phyloP scores from a whole-genome alignment of 345 rosid genomes.

The Acer saccharum region DNA sequence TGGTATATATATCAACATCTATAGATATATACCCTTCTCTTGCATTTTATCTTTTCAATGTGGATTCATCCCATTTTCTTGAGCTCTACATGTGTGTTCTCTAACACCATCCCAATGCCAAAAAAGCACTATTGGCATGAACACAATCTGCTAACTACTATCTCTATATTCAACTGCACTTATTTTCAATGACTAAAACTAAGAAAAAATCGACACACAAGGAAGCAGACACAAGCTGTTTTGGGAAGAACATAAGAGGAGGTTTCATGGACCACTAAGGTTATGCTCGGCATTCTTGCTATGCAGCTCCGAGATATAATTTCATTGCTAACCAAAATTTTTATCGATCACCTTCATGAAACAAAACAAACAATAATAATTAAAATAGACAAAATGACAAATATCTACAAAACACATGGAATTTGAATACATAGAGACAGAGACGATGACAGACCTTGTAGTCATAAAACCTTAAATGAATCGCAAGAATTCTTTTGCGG shows the following conservation, averaged over 20 bases:
- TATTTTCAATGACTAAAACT: neutral
- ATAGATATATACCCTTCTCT: too few species aligned
- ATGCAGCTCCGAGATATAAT: slow-evolving; percentile 28
- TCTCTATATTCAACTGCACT: neutral
- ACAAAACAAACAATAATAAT: neutral
- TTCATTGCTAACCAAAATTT: slow-evolving; percentile 32
- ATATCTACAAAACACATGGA: neutral
- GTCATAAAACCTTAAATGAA: neutral
- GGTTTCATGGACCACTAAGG: slow-evolving; percentile 72
- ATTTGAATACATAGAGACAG: neutral
- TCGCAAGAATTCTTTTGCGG: neutral
- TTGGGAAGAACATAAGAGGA: slow-evolving; percentile 57
- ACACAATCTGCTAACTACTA: neutral
- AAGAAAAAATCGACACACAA: neutral
- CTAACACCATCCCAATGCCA: too few species aligned
- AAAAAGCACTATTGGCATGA: too few species aligned
- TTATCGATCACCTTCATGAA: neutral
- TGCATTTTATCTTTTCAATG: too few species aligned
- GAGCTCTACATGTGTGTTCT: too few species aligned
- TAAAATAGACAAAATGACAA: neutral
- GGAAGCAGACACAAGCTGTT: neutral
- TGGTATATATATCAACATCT: too few species aligned
- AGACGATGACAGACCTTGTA: too few species aligned
- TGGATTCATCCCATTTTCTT: too few species aligned
- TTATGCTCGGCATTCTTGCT: slow-evolving; percentile 91